These are phyloP conservation scores for Jacaranda copaia DNA, from an alignment of 257 asterid genomes.

Conservation along the genomic window DNA sequence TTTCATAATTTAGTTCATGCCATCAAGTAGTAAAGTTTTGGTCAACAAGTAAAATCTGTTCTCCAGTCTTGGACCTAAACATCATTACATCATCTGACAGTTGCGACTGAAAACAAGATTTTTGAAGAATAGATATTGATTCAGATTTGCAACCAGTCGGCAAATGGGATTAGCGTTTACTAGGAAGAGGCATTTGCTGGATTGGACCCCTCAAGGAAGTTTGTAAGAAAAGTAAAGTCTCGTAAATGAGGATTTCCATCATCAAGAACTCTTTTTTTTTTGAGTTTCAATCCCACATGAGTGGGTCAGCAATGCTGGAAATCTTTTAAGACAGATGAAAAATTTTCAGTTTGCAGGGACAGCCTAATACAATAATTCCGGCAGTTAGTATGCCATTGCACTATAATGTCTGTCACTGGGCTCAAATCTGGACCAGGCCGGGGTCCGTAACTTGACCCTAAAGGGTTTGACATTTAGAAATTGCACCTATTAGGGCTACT, in stretches of 20 bases:
- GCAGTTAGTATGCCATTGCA: no score
- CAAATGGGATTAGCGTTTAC: no score
- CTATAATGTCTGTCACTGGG: no score
- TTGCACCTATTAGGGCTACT: no score
- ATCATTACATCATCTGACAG: background rate
- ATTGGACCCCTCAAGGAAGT: slow-evolving; percentile 6
- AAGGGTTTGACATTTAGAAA: no score
- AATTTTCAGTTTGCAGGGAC: slow-evolving; percentile 16
- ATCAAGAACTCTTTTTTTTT: slow-evolving; percentile 5
- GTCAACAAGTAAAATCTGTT: no score
- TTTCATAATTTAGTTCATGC: background rate
- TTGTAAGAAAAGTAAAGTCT: slow-evolving; percentile 28
- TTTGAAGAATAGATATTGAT: no score
- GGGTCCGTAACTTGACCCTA: no score
- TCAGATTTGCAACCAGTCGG: no score
- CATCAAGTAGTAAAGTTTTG: background rate
- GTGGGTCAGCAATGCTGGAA: no score
- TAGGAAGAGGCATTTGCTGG: background rate
- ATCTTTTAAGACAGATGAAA: background rate
- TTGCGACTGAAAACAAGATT: background rate
- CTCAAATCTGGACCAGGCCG: no score
- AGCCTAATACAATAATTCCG: background rate
- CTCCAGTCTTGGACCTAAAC: no score
- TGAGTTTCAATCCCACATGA: slow-evolving; percentile 26
- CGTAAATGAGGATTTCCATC: slow-evolving; percentile 36